Conservation (phyloP, 2,329 filamentous ascomycete genomes). For the Reticulascus tulasneorum region DNA sequence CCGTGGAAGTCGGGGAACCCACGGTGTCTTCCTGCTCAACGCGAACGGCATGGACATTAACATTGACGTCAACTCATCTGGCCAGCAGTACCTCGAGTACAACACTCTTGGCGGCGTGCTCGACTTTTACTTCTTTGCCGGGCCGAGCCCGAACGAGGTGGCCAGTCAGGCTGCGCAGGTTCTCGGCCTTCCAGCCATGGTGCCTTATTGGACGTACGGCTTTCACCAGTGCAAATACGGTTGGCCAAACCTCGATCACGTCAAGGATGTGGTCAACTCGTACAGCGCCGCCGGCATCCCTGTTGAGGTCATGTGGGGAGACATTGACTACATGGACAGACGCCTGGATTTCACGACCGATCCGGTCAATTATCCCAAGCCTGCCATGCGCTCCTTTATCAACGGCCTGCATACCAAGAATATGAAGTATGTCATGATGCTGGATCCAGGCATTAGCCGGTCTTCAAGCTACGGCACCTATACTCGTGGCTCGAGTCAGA, state of each 20-base stretch:
- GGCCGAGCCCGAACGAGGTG: constrained; percentile 43
- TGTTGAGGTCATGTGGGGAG: constrained; percentile 51
- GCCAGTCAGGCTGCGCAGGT: constrained; percentile 25
- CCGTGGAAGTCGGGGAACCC: constrained; percentile 62
- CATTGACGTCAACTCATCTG: background rate
- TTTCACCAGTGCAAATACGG: constrained; percentile 83
- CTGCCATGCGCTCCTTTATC: constrained; percentile 57
- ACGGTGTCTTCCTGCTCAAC: constrained; percentile 75
- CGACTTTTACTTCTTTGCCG: constrained; percentile 75
- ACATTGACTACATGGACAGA: constrained; percentile 66
- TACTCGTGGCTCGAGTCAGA: constrained; percentile 43
- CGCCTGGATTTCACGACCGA: constrained; percentile 62
- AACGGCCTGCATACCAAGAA: constrained; percentile 56
- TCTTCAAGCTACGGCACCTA: constrained; percentile 59
- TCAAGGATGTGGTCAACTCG: constrained; percentile 59
- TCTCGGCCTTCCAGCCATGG: constrained; percentile 69
- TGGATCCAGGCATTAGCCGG: constrained; percentile 62
- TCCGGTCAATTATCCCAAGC: constrained; percentile 49
- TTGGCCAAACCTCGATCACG: constrained; percentile 66
- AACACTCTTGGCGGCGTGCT: constrained; percentile 70
- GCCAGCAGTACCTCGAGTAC: constrained; percentile 62
- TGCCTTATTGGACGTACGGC: constrained; percentile 64
- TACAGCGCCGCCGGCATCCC: constrained; percentile 66
- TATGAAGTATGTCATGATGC: constrained; percentile 71
- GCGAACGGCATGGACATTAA: constrained; percentile 50